Base-by-base conservation (phyloP, 331 rosid species). In the Rhamnella rubrinervis region DNA sequence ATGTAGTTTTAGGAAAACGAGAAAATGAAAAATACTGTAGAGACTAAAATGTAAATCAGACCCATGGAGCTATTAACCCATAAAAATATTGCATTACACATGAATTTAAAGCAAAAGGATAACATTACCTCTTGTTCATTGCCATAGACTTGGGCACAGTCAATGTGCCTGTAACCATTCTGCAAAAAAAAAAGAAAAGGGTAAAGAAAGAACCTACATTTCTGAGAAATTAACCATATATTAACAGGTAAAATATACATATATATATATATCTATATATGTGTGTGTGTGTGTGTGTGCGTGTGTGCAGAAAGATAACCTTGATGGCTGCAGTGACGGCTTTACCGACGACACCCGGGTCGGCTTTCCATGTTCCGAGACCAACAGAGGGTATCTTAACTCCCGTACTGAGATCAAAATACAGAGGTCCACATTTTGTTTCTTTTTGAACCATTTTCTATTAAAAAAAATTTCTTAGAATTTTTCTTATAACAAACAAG, bases 131-230 rank as follows among this genome's bases (percentile, higher is more conserved):
- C 96, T 66, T 81, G 81, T 78, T 89, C 96, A 37, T 89, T 86
- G 49, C 80, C 87, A 57, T 86, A 89, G 41, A 83, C 90, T 65
- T 71, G 72, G 63, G 92, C 96, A 79, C 96, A 86, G 71, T 89
- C 96, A 63, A 89, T 83, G 73, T 89, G 96, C 80, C 90, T 83
- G 57, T 89, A 89, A 39, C 96, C 92, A 62, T 81, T 88, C 96
- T 86, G 84, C 68, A 69, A 16, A 78, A 2, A 28, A 87, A 68
- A 23, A 23, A 23, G 1, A 23, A 23, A n/a, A n/a, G n/a, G n/a
- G n/a, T n/a, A n/a, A n/a, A n/a, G n/a, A n/a, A n/a, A n/a, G n/a
- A 23, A 23, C 23, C 47, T 69, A 58, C 38, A 72, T 13, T 63
- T 23, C 2, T 65, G 19, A 28, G 4, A 16, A 23, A 17, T 61